Evolutionary conservation across 345 rosid genomes (phyloP).

Genomic region (Raphanus sativus): DNA sequence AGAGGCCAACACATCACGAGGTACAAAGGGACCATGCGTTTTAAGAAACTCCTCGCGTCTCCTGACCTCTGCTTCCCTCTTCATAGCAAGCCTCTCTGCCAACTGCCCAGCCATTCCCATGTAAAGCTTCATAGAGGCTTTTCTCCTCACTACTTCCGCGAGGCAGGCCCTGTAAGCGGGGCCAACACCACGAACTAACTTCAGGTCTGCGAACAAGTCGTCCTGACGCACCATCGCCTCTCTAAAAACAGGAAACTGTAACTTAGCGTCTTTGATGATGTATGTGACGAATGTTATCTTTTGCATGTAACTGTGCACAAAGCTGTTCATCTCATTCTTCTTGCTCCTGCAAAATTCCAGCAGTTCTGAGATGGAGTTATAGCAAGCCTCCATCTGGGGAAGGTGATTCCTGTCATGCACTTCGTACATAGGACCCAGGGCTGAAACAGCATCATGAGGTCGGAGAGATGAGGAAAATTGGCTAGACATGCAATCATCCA

Average conservation of each 20-base stretch:
- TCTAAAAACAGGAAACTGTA: constrained; percentile 88
- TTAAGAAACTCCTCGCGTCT: constrained; percentile 86
- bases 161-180: constrained; percentile 98
- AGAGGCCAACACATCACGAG: constrained; percentile 68
- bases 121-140: constrained; percentile 90
- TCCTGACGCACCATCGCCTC: constrained; percentile 91
- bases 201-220: constrained; percentile 65
- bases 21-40: constrained; percentile 61
- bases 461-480: constrained; percentile 88
- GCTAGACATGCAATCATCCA: constrained; percentile 83
- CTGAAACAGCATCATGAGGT: constrained; percentile 98
- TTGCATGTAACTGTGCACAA: constrained; percentile 82
- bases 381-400: constrained; percentile 76
- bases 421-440: constrained; percentile 97
- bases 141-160: constrained; percentile 90
- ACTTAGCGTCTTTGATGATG: constrained; percentile 80
- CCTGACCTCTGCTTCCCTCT: constrained; percentile 84
- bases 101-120: constrained; percentile 99
- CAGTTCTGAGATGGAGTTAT: constrained; percentile 55
- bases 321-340: constrained; percentile 89
- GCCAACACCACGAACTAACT: constrained; percentile 72
- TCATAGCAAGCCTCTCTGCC: constrained; percentile 93
- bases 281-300: constrained; percentile 67
- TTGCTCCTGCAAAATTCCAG: constrained; percentile 70
- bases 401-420: constrained; percentile 89